These are phyloP conservation scores for Stramenopiles sp. DNA, from an alignment of 352 stramenopile species.

Conservation along the genomic window DNA sequence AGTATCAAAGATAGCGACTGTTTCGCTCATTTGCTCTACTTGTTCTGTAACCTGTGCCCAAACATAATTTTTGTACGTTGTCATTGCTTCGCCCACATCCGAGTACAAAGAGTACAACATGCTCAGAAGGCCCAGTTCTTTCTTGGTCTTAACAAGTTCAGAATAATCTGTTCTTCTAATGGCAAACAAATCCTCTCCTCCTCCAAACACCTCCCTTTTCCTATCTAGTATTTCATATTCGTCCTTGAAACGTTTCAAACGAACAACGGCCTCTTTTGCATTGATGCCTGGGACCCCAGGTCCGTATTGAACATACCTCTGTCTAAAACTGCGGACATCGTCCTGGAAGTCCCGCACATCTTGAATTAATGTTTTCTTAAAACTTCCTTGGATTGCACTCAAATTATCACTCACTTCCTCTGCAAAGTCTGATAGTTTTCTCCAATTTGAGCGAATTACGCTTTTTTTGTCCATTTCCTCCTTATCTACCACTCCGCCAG, in stretches of 20 bases:
- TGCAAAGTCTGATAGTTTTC: conserved; percentile 82
- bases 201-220: conserved; percentile 88
- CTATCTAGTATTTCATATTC: conserved; percentile 88
- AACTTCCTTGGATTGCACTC: conserved; percentile 76
- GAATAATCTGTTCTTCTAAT: conserved; percentile 84
- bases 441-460: conserved; percentile 85
- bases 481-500: conserved; percentile 91
- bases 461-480: conserved; percentile 98
- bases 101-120: conserved; percentile 77
- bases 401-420: conserved; percentile 80
- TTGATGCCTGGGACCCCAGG: conserved; percentile 89
- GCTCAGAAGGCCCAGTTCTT: conserved; percentile 79
- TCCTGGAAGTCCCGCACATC: conserved; percentile 89
- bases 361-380: conserved; percentile 80
- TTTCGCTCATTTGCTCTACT: conserved; percentile 84
- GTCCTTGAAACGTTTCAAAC: conserved; percentile 89
- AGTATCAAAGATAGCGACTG: conserved; percentile 79
- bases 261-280: conserved; percentile 82
- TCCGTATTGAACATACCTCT: conserved; percentile 86
- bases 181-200: conserved; percentile 88
- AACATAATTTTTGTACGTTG: conserved; percentile 81
- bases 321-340: conserved; percentile 81
- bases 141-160: conserved; percentile 86
- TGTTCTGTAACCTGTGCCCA: conserved; percentile 78
- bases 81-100: conserved; percentile 85